These are phyloP conservation scores for Metschnikowia picachoensis DNA, from an alignment of 805 yeast genomes.

Conservation along the genomic window DNA sequence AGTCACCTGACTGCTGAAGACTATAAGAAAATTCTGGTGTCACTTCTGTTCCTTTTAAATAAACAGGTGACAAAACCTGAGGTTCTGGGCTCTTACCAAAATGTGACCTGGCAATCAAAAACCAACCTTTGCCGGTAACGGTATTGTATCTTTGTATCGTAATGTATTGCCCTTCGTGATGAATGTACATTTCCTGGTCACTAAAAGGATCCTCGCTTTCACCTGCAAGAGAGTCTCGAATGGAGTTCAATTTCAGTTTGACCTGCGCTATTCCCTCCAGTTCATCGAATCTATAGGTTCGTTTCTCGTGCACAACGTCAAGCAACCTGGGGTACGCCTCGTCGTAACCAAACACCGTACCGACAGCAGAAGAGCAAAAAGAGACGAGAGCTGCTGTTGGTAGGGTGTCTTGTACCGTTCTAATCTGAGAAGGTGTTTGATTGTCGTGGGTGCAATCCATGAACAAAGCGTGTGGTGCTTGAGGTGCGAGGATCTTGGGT, in stretches of 20 bases:
- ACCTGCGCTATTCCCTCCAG: constrained; percentile 69
- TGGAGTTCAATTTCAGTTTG: constrained; percentile 55
- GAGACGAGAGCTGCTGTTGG: constrained; percentile 95
- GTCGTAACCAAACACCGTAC: constrained; percentile 91
- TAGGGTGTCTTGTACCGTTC: constrained; percentile 90
- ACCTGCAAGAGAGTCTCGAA: constrained; percentile 54
- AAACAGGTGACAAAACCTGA: constrained; percentile 56
- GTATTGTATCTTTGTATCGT: constrained; percentile 86
- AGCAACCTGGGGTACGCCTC: constrained; percentile 82
- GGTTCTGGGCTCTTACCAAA: constrained; percentile 45
- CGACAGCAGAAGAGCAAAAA: constrained; percentile 88
- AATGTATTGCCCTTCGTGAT: constrained; percentile 88
- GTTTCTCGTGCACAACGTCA: constrained; percentile 73
- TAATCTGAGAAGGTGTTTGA: constrained; percentile 80
- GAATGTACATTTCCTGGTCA: constrained; percentile 85
- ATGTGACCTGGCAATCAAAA: constrained; percentile 81
- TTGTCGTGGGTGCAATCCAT: constrained; percentile 99
- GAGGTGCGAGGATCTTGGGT: constrained; percentile 60
- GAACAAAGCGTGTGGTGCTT: constrained; percentile 87
- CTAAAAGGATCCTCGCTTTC: constrained; percentile 52
- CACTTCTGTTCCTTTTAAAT: constrained; percentile 57
- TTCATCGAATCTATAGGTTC: constrained; percentile 51
- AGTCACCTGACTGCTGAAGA: constrained; percentile 51
- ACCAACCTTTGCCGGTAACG: constrained; percentile 83
- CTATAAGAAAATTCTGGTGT: constrained; percentile 56